A percentile compares a stretch with the other conserved stretches of the same genome.
These are phyloP conservation scores for Castanea mollissima DNA, from an alignment of 306 rosid genomes.

Conservation along the genomic window DNA sequence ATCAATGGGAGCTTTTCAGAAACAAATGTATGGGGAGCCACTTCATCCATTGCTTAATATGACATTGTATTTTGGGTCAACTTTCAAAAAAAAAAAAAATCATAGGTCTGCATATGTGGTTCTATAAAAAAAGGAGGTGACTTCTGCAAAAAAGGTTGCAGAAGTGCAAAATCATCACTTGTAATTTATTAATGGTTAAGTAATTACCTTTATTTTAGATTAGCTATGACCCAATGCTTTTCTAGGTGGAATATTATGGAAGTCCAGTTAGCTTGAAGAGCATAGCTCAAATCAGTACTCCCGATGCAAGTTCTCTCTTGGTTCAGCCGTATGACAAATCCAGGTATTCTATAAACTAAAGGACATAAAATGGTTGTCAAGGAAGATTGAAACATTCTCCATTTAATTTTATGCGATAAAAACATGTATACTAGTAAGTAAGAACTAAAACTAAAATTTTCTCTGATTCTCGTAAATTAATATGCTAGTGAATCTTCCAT, in stretches of 20 bases:
- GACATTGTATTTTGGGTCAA: not conserved
- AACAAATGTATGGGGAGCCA: not conserved
- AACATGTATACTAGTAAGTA: conserved; percentile 6
- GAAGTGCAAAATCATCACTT: not conserved
- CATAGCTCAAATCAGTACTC: conserved; percentile 95
- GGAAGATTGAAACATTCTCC: conserved; percentile 14
- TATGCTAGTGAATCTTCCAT: not conserved
- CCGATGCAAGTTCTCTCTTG: conserved; percentile 82
- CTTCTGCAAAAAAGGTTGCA: not conserved
- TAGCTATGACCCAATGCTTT: conserved; percentile 24
- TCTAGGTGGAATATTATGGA: conserved; percentile 96
- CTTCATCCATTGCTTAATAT: not conserved
- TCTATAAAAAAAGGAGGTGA: not conserved
- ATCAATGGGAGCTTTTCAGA: not conserved
- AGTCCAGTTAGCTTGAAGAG: conserved; percentile 88
- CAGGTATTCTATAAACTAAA: conserved; percentile 51
- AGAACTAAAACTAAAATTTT: not conserved
- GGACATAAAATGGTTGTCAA: conserved; percentile 1
- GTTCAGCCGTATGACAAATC: conserved; percentile 93
- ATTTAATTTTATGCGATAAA: not conserved
- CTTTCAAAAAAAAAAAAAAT: not conserved
- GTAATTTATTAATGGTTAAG: not conserved
- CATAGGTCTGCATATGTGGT: not conserved
- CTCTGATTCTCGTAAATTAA: not conserved
- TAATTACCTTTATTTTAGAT: conserved; percentile 14